phyloP scores from a whole-genome alignment of 495 filamentous ascomycete species.

The Cercophora newfieldiana region DNA sequence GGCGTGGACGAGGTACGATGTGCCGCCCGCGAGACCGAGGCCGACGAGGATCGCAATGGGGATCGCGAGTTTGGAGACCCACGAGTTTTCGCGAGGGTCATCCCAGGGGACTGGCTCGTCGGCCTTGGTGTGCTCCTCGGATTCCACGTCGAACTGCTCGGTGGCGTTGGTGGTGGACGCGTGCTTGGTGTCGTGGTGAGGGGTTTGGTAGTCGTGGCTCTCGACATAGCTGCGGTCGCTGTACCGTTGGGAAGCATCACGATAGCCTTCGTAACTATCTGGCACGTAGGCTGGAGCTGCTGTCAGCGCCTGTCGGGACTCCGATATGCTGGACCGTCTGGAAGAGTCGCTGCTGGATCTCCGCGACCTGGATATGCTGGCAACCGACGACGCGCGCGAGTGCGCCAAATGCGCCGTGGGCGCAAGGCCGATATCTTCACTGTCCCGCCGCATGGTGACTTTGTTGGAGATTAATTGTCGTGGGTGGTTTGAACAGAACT shows the following conservation, averaged over 20 bases:
- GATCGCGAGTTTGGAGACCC: conserved; percentile 2
- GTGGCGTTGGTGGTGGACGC: not conserved
- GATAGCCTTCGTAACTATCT: not conserved
- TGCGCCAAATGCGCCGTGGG: not conserved
- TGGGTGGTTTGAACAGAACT: no score
- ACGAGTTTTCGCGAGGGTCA: not conserved
- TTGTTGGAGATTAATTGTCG: no score
- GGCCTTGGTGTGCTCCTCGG: not conserved
- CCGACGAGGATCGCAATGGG: not conserved
- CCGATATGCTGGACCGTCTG: not conserved
- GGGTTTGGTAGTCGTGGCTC: not conserved
- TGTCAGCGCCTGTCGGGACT: not conserved
- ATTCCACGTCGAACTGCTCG: not conserved
- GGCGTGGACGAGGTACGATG: conserved; percentile 20
- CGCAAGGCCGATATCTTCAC: not conserved
- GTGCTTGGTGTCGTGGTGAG: not conserved
- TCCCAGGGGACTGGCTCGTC: not conserved
- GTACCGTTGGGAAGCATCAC: not conserved
- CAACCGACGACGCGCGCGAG: not conserved
- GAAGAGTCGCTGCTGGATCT: not conserved
- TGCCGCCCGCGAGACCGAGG: not conserved
- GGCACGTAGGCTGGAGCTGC: not conserved
- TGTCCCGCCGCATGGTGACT: not conserved
- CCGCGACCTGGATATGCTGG: not conserved
- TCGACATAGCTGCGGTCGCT: not conserved